Percentiles rank a stretch among this genome's conserved stretches.
Evolutionary conservation across 2,329 filamentous ascomycete genomes (phyloP).

Genomic region (Cryoendolithus antarcticus): DNA sequence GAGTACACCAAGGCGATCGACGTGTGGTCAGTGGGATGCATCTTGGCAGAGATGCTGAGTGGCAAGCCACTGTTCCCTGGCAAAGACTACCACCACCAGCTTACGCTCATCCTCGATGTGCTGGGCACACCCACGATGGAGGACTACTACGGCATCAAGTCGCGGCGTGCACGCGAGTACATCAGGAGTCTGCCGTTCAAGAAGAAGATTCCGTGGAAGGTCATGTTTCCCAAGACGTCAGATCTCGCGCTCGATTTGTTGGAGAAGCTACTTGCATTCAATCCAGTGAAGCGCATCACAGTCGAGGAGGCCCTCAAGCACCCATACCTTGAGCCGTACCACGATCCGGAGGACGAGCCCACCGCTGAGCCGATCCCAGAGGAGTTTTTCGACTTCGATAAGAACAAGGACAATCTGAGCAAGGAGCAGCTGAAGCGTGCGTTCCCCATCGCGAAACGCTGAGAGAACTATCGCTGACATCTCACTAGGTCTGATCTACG

Average conservation of each 20-base stretch:
- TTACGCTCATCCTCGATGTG: conserved; percentile 93
- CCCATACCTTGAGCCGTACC: conserved; percentile 95
- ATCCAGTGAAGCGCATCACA: conserved; percentile 95
- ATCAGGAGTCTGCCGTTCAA: conserved; percentile 97
- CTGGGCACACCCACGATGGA: conserved; percentile 98
- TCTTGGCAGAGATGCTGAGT: conserved; percentile 95
- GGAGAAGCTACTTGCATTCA: conserved; percentile 93
- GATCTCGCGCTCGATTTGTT: conserved; percentile 86
- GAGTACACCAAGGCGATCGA: conserved; percentile 99
- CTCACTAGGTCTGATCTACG: conserved; percentile 67
- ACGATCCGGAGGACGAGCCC: conserved; percentile 96
- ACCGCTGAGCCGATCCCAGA: conserved; percentile 93
- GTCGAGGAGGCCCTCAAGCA: conserved; percentile 96
- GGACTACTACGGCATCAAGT: conserved; percentile 99
- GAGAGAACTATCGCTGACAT: no score
- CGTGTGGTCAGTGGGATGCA: conserved; percentile 97
- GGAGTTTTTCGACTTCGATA: conserved; percentile 99
- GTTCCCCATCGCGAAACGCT: no score
- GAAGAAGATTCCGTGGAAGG: conserved; percentile 98
- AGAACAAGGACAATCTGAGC: conserved; percentile 97
- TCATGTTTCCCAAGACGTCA: conserved; percentile 98
- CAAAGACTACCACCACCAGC: conserved; percentile 98
- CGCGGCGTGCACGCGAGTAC: conserved; percentile 89
- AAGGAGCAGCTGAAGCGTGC: conserved; percentile 94
- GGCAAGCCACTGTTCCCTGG: conserved; percentile 96